A percentile compares a stretch with the other conserved stretches of the same genome.
These are phyloP conservation scores for Nakazawaea anatomiae DNA, from an alignment of 805 yeast genomes.

Conservation along the genomic window DNA sequence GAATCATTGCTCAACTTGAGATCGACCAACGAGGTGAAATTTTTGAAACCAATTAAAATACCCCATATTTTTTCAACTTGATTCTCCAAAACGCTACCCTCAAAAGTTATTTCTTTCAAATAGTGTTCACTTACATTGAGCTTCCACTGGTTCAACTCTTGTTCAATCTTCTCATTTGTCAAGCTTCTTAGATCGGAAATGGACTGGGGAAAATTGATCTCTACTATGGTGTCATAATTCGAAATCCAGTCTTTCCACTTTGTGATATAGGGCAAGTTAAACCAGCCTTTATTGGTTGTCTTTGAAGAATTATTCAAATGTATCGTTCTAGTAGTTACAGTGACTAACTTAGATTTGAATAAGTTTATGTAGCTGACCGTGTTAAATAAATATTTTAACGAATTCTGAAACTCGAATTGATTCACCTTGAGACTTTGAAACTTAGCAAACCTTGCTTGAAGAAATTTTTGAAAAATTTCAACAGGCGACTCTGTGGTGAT, in stretches of 20 bases:
- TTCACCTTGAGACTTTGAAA: conserved; percentile 10
- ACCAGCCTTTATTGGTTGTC: conserved; percentile 20
- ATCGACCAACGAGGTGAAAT: conserved; percentile 22
- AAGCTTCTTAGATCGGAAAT: conserved; percentile 13
- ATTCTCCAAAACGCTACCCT: conserved; percentile 10
- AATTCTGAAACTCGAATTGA: conserved; percentile 17
- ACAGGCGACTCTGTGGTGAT: conserved; percentile 14
- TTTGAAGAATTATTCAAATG: conserved; percentile 12
- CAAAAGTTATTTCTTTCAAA: conserved; percentile 11
- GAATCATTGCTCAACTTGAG: not conserved
- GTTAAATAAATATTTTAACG: conserved; percentile 23
- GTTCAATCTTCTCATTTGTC: conserved; percentile 8
- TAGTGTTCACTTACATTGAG: conserved; percentile 14
- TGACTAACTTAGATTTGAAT: conserved; percentile 20
- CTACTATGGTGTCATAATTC: conserved; percentile 8
- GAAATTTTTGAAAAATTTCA: conserved; percentile 18
- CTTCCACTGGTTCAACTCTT: conserved; percentile 17
- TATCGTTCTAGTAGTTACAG: conserved; percentile 16
- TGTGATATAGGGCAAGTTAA: conserved; percentile 16
- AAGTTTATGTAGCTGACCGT: conserved; percentile 19
- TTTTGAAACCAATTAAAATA: conserved; percentile 21
- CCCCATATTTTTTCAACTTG: conserved; percentile 15
- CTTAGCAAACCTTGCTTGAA: conserved; percentile 15
- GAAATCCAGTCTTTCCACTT: conserved; percentile 25
- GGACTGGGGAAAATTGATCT: conserved; percentile 17